phyloP scores from a whole-genome alignment of 1,284 basidiomycete species.

The Ustilago sp. region DNA sequence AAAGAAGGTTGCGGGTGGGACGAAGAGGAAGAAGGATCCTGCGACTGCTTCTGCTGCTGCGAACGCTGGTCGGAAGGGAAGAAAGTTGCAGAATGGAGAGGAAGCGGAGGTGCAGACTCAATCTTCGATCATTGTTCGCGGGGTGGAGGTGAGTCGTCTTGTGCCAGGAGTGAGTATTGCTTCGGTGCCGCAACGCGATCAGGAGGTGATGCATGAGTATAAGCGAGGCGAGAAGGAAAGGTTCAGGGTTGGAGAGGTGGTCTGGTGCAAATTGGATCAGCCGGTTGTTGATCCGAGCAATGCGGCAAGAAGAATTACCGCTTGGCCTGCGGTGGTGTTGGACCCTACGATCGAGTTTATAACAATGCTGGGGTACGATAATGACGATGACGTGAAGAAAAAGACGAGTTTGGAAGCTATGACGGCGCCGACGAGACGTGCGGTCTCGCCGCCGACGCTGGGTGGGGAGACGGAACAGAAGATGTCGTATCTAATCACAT shows the following conservation, averaged over 20 bases:
- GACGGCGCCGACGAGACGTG: slow-evolving; percentile 18
- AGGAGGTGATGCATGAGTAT: slow-evolving; percentile 38
- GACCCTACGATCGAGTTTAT: slow-evolving; percentile 27
- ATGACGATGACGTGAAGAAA: slow-evolving; percentile 11
- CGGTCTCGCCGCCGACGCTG: slow-evolving; percentile 16
- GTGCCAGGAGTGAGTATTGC: slow-evolving; percentile 40
- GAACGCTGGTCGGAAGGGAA: slow-evolving; percentile 5
- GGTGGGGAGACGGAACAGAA: slow-evolving; percentile 21
- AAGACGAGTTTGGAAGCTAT: slow-evolving; percentile 32
- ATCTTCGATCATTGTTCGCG: slow-evolving; percentile 33
- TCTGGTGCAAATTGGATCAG: slow-evolving; percentile 38
- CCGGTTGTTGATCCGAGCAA: slow-evolving; percentile 37
- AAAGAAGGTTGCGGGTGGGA: slow-evolving; percentile 15
- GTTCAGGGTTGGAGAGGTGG: slow-evolving; percentile 52
- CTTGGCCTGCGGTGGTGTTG: slow-evolving; percentile 48
- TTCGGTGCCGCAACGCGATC: slow-evolving; percentile 43
- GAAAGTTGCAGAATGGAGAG: slow-evolving; percentile 18
- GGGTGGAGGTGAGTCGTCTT: slow-evolving; percentile 40
- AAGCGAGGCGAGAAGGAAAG: slow-evolving; percentile 49
- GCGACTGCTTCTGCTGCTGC: slow-evolving; percentile 32
- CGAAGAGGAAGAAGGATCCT: slow-evolving; percentile 33
- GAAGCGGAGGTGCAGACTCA: slow-evolving; percentile 1
- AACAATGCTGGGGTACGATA: slow-evolving; percentile 11
- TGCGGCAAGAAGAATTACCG: slow-evolving; percentile 18
- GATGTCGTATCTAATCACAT: slow-evolving; percentile 39